Base-by-base conservation (phyloP, 2,329 filamentous ascomycete species). In the Fusarium coffeatum region DNA sequence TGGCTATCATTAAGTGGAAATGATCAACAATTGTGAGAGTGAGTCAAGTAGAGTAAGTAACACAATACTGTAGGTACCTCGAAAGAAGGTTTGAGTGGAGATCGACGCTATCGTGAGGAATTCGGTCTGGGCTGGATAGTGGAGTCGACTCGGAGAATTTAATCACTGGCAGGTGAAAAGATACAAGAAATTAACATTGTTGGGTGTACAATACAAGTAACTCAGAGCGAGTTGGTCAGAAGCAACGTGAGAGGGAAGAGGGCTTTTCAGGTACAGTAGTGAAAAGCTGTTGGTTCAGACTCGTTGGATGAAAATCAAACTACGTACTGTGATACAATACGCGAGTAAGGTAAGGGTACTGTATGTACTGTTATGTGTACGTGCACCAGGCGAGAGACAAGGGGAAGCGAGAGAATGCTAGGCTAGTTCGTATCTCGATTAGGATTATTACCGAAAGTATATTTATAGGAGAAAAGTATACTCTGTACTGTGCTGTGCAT, bases 81-180 rank as follows among this genome's bases (percentile, higher is more conserved):
- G n/a, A 30, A 49, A n/a, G 25, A 53, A 49, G 27, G 49, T 53
- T 61, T 55, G 25, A n/a, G 22, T 42, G 46, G 64, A 37, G 34
- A 68, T 68, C 66, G 64, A 68, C 64, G 66, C 64, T 68, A 68
- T 68, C 55, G 41, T 32, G 27, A 64, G 41, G 13, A 22, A 25
- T 20, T 51, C 25, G 18, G 46, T n/a, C 56, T 58, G 49, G 41
- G 43, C 46, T 30, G 40, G 28, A 56, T 51, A 61, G 66, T 70
- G 48, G 49, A 60, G 58, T 59, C 47, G 47, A 42, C 20, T 59
- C 67, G 67, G 63, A 50, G 45, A 64, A 60, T 64, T 59, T 30
- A 18, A 23, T n/a, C 25, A 41, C 23, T 40, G 18, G 18, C 30
- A 43, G 27, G 27, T 40, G 16, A 15, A 51, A 41, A 16, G 34